These are phyloP conservation scores for Flaveria sonorensis DNA, from an alignment of 129 eudicot genomes.

Conservation along the genomic window DNA sequence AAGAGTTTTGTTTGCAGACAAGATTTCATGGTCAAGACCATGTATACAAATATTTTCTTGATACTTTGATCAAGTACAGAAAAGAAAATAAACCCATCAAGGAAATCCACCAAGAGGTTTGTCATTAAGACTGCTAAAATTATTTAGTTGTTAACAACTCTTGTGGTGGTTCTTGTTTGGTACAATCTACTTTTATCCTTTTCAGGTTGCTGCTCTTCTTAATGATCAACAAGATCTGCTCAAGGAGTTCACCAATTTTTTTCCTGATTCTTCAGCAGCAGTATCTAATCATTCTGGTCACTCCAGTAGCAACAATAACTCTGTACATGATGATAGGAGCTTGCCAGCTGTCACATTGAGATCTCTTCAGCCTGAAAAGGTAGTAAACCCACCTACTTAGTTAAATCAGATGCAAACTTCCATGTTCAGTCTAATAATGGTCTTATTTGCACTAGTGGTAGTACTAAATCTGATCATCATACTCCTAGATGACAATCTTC, in stretches of 20 bases:
- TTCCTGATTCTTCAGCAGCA: conserved; percentile 62
- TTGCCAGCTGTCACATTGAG: conserved; percentile 38
- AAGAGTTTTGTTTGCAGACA: conserved; percentile 51
- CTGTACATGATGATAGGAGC: conserved; percentile 44
- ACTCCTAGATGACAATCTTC: not conserved
- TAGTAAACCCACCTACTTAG: conserved; percentile 27
- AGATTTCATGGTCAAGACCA: conserved; percentile 90
- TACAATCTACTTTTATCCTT: conserved; percentile 22
- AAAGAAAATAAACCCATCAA: conserved; percentile 62
- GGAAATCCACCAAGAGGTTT: conserved; percentile 82
- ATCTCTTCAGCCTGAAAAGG: conserved; percentile 53
- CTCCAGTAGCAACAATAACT: conserved; percentile 47
- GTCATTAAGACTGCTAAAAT: conserved; percentile 10
- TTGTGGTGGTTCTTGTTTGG: conserved; percentile 12
- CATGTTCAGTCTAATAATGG: conserved; percentile 22
- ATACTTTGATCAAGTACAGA: conserved; percentile 67
- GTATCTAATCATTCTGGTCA: conserved; percentile 47
- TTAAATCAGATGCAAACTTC: conserved; percentile 15
- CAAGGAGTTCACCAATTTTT: conserved; percentile 72
- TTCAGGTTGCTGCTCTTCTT: conserved; percentile 83
- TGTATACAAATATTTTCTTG: conserved; percentile 86
- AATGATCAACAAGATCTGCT: conserved; percentile 79
- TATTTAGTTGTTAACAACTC: not conserved
- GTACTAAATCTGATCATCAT: not conserved
- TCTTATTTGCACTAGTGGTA: conserved; percentile 1